phyloP scores from a whole-genome alignment of 148 eudicot genomes.

The Rhododendron kiyosumense region DNA sequence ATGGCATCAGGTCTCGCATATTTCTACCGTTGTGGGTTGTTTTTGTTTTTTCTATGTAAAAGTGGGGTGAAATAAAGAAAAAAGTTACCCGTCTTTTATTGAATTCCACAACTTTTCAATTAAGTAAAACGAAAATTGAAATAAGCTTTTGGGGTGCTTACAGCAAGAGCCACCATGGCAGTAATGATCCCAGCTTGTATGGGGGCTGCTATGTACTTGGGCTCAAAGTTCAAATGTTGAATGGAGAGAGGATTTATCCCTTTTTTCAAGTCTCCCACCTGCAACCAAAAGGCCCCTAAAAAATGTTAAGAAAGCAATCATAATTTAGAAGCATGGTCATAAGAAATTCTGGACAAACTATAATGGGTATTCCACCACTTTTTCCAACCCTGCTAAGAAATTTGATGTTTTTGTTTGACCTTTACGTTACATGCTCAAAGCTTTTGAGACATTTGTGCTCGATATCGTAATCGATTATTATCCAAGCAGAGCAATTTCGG shows the following conservation, averaged over 20 bases:
- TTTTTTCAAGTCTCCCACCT: slow-evolving; percentile 75
- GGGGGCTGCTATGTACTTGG: slow-evolving; percentile 49
- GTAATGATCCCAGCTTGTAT: slow-evolving; percentile 72
- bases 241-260: slow-evolving; percentile 74
- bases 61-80: too few relatives aligned
- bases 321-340: not conserved
- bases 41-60: too few relatives aligned
- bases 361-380: not conserved
- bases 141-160: slow-evolving; percentile 24
- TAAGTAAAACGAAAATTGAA: not conserved
- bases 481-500: too few relatives aligned
- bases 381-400: not conserved
- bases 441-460: not conserved
- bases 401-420: not conserved
- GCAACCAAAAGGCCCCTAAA: not conserved
- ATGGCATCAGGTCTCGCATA: too few relatives aligned
- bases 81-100: too few relatives aligned
- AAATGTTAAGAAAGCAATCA: not conserved
- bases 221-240: slow-evolving; percentile 44
- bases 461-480: not conserved
- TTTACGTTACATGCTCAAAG: not conserved
- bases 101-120: too few relatives aligned
- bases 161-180: slow-evolving; percentile 69
- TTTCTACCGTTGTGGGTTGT: too few relatives aligned
- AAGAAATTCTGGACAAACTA: not conserved